Conservation (phyloP, 176 grass and related monocot species). For the Phyllostachys edulis region DNA sequence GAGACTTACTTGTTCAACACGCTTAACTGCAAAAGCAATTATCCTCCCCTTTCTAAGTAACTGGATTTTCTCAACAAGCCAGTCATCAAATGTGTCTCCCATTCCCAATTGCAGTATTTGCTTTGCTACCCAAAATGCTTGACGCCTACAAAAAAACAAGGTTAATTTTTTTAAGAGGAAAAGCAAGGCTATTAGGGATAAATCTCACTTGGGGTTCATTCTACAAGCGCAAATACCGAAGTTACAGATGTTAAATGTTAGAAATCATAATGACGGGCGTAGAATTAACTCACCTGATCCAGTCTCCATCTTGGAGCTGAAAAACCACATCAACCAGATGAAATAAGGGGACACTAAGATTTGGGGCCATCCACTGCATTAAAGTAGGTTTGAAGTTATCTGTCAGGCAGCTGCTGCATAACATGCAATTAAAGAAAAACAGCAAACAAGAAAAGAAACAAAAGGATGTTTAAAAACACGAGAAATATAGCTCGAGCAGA, state of each 20-base stretch:
- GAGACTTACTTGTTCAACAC: constrained; percentile 81
- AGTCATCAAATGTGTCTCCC: constrained; percentile 99
- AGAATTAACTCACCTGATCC: constrained; percentile 76
- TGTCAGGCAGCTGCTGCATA: background rate
- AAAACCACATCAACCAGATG: constrained; percentile 97
- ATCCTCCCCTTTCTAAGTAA: constrained; percentile 82
- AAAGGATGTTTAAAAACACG: background rate
- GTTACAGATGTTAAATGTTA: constrained; percentile 20
- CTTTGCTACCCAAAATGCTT: constrained; percentile 99
- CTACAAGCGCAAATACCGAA: background rate
- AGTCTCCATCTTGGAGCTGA: constrained; percentile 93
- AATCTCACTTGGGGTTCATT: background rate
- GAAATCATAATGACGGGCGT: constrained; percentile 29
- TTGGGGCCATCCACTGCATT: constrained; percentile 86
- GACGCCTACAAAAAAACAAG: constrained; percentile 54
- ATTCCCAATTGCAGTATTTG: constrained; percentile 98
- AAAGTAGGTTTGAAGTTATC: constrained; percentile 30
- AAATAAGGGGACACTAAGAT: constrained; percentile 90
- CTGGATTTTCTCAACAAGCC: constrained; percentile 98
- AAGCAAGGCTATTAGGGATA: background rate
- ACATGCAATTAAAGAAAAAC: constrained; percentile 18
- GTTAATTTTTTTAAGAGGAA: background rate
- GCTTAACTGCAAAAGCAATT: constrained; percentile 84
- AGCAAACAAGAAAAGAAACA: background rate
- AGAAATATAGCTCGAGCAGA: constrained; percentile 1